Base-by-base conservation (phyloP, 345 rosid species). In the Theobroma cacao region DNA sequence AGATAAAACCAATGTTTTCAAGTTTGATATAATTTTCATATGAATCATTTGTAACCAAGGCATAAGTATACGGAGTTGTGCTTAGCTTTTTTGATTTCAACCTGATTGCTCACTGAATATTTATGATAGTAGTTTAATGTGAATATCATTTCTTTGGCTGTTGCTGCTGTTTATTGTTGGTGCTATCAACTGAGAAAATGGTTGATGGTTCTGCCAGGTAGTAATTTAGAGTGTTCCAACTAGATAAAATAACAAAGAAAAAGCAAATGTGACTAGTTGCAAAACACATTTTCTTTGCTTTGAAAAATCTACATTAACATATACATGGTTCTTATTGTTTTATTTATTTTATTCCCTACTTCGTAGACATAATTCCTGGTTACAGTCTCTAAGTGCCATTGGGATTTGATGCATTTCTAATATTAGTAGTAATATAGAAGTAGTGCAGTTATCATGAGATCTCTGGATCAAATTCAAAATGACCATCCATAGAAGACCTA, bases 111-210 rank as follows among this genome's bases (percentile, higher is more conserved):
- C 50, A 6, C 15, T 64, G 18, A 52, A 33, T 52, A 40, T 48
- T 55, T 28, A 47, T 47, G 36, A 28, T 70, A 59, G 40, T 48
- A 70, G 26, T 70, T 48, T 70, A 47, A 45, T 30, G 36, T 10
- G 24, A 47, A 48, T 70, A 70, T 43, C 26, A 41, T 2, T 43
- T 66, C 0, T 14, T 66, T 47, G 18, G 38, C 22, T 47, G 56
- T 70, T 70, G 74, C 24, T 47, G 74, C 74, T 70, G 58, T 18
- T 70, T 47, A 47, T 47, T 70, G 17, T 47, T 70, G 22, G 56
- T 68, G 73, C 74, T 70, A 48, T 47, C 58, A 18, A 28, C 53
- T 67, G 18, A 13, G 20, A 22, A 31, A 55, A 43, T 43, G 53
- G 53, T 68, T 38, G 24, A 18, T 69, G 56, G 74, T 40, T 47